phyloP scores from a whole-genome alignment of 306 rosid species.

The Medicago truncatula region DNA sequence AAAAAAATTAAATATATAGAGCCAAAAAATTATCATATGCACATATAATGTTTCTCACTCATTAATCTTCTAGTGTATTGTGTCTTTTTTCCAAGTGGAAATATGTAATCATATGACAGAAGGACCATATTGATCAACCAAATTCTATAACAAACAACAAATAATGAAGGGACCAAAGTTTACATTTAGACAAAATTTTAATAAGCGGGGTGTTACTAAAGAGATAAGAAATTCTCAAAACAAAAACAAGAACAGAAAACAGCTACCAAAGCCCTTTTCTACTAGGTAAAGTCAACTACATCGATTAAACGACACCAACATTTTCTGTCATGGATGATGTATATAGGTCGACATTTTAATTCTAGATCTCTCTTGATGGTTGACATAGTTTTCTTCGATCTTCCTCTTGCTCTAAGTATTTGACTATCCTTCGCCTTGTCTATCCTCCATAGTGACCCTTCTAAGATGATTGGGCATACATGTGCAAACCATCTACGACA shows the following conservation, averaged over 20 bases:
- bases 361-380: not conserved
- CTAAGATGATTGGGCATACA: not conserved
- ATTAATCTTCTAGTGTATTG: too few relatives aligned
- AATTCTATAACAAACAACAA: too few relatives aligned
- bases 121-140: not conserved
- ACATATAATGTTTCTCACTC: too few relatives aligned
- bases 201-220: not conserved
- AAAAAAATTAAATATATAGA: too few relatives aligned
- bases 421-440: not conserved
- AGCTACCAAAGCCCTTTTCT: not conserved
- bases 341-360: not conserved
- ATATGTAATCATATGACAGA: not conserved
- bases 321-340: not conserved
- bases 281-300: not conserved
- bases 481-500: not conserved
- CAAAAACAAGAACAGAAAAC: not conserved
- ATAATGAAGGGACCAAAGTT: not conserved
- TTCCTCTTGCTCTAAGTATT: not conserved
- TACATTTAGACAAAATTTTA: not conserved
- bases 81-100: too few relatives aligned
- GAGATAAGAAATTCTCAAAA: not conserved
- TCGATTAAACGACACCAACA: not conserved
- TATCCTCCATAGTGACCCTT: not conserved
- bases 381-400: not conserved
- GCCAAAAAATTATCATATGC: not conserved